Percentiles rank a stretch among this genome's conserved stretches.
Conservation (phyloP, 177 flowering plant species). For the Vitis hybrid region DNA sequence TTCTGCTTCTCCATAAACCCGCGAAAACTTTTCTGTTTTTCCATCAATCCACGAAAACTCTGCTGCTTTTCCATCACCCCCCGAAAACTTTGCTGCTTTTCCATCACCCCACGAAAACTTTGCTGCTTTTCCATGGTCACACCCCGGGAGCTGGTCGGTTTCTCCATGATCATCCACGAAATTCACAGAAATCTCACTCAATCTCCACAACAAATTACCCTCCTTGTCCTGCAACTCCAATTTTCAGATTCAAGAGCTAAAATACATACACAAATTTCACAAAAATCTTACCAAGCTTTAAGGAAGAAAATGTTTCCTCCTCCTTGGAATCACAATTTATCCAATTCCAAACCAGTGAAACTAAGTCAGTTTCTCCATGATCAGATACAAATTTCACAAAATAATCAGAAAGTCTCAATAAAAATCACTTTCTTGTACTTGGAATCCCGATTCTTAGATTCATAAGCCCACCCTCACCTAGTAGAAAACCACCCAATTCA, state of each 20-base stretch:
- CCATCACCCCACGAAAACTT: constrained; percentile 20
- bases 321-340: too few species aligned
- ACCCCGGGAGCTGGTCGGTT: constrained; percentile 20
- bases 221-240: not conserved
- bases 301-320: not conserved
- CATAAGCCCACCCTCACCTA: too few species aligned
- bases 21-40: constrained; percentile 42
- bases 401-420: too few species aligned
- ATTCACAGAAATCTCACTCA: not conserved
- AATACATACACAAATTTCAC: not conserved
- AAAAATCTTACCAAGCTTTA: not conserved
- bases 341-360: too few species aligned
- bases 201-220: not conserved
- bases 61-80: constrained; percentile 32
- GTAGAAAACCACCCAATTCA: not conserved
- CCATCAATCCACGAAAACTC: constrained; percentile 32
- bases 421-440: too few species aligned
- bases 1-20: constrained; percentile 41
- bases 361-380: too few species aligned
- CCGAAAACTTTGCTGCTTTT: constrained; percentile 35
- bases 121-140: constrained; percentile 11
- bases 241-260: not conserved
- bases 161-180: constrained; percentile 29
- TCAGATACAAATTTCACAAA: too few species aligned
- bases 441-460: too few species aligned